Evolutionary conservation across 768 basidiomycete species (phyloP), one percentile per base, ranked within the genome.

Genomic region (Suillus subluteus): DNA sequence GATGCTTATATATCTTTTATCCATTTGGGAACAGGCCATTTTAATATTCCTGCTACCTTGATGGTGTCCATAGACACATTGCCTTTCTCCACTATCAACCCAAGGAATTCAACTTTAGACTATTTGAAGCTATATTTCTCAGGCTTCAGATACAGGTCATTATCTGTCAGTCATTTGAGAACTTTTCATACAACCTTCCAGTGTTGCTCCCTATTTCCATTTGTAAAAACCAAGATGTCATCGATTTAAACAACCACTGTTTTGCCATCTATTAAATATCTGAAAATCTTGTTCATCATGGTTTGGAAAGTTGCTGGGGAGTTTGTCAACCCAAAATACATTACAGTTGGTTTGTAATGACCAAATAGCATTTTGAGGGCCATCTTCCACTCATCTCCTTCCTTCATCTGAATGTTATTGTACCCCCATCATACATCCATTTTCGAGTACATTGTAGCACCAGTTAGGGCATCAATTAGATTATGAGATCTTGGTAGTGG

Each of bases 111-210:
- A 1, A 78, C 71, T 61, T 74, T 30, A 13, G 50, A 18, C 37
- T 62, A n/a, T 13, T 74, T 65, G 58, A 79, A 81, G 12, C 41
- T 41, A 67, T 81, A 83, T 68, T 82, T 83, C 55, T 81, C 74
- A 1, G 76, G 73, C 64, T 80, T 79, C 13, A 76, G 63, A 58
- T 63, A 82, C 2, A 86, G 77, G 3, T 79, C 63, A 52, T 80
- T 62, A 0, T 80, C 64, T 9, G 67, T 11, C 0, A 84, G 67
- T 2, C 55, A 40, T 30, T 76, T 37, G 0, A 82, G 71, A 0
- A 82, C 76, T 46, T 68, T 37, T 2, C 56, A 66, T 1, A 75
- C 63, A 5, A 72, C 54, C 2, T 46, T 40, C 0, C 62, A 43
- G 38, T 76, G 73, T 8, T 65, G 40, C 43, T 74, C 69, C 16